Conservation (phyloP, 306 rosid genomes). For the Dicorynia guianensis region DNA sequence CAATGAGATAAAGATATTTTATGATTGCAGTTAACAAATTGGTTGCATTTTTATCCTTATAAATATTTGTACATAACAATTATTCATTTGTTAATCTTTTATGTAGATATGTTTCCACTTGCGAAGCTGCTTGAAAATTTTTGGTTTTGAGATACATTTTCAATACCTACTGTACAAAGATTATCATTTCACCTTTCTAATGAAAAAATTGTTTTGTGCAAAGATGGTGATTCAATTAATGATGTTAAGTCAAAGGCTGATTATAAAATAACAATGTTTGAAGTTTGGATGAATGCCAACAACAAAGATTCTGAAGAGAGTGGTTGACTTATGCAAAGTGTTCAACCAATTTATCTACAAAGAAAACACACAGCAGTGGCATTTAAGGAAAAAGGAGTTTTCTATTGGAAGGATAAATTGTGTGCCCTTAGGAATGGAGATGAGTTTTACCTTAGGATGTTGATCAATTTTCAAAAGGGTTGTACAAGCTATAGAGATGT, state of each 20-base stretch:
- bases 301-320: background rate
- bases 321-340: background rate
- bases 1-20: no score
- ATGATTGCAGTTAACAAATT: no score
- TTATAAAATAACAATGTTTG: background rate
- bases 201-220: background rate
- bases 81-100: no score
- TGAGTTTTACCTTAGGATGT: background rate
- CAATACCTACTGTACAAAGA: background rate
- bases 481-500: background rate
- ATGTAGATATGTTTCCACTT: no score
- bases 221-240: background rate
- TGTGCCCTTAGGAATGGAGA: background rate
- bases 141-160: background rate
- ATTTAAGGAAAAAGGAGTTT: background rate
- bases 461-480: background rate
- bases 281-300: background rate
- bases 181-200: background rate
- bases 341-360: background rate
- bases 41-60: no score
- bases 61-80: no score
- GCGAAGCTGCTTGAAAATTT: background rate
- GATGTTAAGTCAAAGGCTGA: background rate
- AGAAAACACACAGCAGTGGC: background rate
- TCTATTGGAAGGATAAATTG: background rate